A percentile compares a stretch with the other conserved stretches of the same genome.
phyloP scores from a whole-genome alignment of 352 stramenopile species.

The Globisporangium cystogenes region DNA sequence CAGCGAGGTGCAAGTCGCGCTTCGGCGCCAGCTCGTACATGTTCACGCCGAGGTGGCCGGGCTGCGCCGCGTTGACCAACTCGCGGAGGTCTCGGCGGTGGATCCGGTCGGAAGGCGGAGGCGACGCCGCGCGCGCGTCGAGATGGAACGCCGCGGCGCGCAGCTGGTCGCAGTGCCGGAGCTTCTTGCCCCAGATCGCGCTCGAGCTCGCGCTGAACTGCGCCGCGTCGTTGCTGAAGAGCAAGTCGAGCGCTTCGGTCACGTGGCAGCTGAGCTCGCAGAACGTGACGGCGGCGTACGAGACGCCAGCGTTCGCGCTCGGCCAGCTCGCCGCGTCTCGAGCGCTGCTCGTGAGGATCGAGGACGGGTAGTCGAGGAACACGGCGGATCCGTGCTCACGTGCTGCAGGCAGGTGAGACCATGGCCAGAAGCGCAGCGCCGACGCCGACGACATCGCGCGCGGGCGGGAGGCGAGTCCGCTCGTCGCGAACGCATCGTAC shows the following conservation, averaged over 20 bases:
- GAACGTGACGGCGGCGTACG: slow-evolving; percentile 49
- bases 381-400: neutral
- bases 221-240: slow-evolving; percentile 56
- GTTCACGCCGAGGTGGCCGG: slow-evolving; percentile 41
- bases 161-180: slow-evolving; percentile 48
- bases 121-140: neutral
- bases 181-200: slow-evolving; percentile 48
- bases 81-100: slow-evolving; percentile 15
- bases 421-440: neutral
- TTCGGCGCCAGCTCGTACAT: slow-evolving; percentile 41
- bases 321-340: slow-evolving; percentile 22
- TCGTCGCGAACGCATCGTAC: neutral
- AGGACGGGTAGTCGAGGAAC: neutral
- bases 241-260: slow-evolving; percentile 46
- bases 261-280: slow-evolving; percentile 49
- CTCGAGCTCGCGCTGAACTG: slow-evolving; percentile 37
- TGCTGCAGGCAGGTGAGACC: too few species aligned
- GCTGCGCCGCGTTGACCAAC: slow-evolving; percentile 19
- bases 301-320: slow-evolving; percentile 29
- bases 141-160: slow-evolving; percentile 24
- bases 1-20: slow-evolving; percentile 20
- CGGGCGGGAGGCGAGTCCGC: neutral
- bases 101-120: slow-evolving; percentile 14
- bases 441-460: neutral
- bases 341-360: neutral